Evolutionary conservation across 148 eudicot species (phyloP).

Genomic region (Polygonum aviculare): DNA sequence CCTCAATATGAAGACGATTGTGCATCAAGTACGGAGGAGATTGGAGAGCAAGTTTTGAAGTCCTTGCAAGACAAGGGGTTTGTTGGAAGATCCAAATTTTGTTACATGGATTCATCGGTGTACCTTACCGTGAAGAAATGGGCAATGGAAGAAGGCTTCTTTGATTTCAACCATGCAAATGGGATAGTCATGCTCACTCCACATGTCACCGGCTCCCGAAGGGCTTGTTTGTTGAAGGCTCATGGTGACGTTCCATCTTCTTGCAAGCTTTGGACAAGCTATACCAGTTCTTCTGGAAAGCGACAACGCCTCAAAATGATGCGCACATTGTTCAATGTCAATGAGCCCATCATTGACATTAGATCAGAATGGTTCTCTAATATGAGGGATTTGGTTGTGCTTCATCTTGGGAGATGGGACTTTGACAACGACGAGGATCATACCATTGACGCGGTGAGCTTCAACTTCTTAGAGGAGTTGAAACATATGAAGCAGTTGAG

Average conservation of each 20-base stretch:
- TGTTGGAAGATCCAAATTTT: background rate
- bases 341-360: conserved; percentile 13
- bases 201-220: background rate
- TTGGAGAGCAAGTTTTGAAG: background rate
- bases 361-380: conserved; percentile 18
- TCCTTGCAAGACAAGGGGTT: background rate
- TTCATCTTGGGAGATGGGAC: conserved; percentile 45
- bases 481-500: background rate
- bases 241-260: background rate
- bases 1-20: background rate
- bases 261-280: too few relatives aligned
- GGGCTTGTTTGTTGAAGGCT: background rate
- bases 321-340: too few relatives aligned
- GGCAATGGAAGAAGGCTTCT: background rate
- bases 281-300: too few relatives aligned
- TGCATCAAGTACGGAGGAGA: background rate
- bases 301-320: too few relatives aligned
- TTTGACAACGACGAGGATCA: conserved; percentile 13
- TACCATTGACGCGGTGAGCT: conserved; percentile 25
- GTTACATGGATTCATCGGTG: background rate
- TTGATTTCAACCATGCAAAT: background rate
- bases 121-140: background rate
- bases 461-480: conserved; percentile 21
- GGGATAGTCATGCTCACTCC: background rate
- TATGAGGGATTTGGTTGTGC: conserved; percentile 30